phyloP scores from a whole-genome alignment of 1,284 basidiomycete species.

The Cryptococcus sp. region DNA sequence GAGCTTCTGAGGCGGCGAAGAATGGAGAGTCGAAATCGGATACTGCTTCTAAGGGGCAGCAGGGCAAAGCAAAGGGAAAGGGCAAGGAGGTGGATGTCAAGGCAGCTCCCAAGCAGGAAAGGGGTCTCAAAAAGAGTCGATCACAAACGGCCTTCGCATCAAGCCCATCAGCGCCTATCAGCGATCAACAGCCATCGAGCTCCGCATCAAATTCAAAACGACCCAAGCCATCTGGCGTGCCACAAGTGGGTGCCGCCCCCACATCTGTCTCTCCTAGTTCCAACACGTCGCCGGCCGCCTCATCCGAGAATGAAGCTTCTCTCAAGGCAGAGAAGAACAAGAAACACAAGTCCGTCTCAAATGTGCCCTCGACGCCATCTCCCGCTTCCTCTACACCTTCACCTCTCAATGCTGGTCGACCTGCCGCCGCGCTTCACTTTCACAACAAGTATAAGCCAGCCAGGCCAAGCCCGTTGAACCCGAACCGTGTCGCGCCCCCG shows the following conservation, averaged over 20 bases:
- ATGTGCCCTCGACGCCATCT: neutral
- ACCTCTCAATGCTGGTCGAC: neutral
- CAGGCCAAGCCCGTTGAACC: constrained; percentile 23
- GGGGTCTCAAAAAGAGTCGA: no score
- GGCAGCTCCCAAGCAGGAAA: no score
- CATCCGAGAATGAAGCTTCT: neutral
- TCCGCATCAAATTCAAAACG: no score
- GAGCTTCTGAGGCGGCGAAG: no score
- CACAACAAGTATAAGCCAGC: constrained; percentile 21
- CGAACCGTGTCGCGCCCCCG: no score
- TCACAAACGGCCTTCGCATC: no score
- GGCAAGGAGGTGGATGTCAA: neutral
- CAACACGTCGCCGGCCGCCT: neutral
- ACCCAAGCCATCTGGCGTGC: no score
- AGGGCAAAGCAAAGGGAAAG: neutral
- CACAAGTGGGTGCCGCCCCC: no score
- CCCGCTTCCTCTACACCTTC: neutral
- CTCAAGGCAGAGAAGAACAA: neutral
- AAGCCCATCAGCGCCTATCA: no score
- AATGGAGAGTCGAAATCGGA: no score
- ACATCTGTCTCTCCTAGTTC: no score
- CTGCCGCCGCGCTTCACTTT: neutral
- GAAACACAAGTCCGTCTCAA: neutral
- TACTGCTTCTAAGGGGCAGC: neutral
- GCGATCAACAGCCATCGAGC: no score